phyloP scores from a whole-genome alignment of 2,329 filamentous ascomycete species.

The Hypocrella siamensis region DNA sequence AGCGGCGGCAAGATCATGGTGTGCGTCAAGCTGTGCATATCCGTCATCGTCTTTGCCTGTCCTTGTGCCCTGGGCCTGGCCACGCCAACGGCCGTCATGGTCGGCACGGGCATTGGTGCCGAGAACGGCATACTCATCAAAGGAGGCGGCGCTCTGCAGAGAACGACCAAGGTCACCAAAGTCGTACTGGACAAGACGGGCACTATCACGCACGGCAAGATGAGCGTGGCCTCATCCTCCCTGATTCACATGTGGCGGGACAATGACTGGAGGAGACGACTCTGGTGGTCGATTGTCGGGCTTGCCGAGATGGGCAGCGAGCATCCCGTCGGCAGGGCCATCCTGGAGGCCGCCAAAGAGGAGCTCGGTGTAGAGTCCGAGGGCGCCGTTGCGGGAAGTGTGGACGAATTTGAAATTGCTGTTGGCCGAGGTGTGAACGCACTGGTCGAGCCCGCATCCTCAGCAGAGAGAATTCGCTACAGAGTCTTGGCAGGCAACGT shows the following conservation, averaged over 20 bases:
- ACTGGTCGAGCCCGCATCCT: slow-evolving; percentile 58
- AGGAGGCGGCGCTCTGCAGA: slow-evolving; percentile 82
- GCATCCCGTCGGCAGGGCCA: slow-evolving; percentile 86
- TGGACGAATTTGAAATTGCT: slow-evolving; percentile 69
- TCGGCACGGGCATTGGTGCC: slow-evolving; percentile 91
- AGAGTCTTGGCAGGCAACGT: slow-evolving; percentile 73
- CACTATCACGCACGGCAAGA: slow-evolving; percentile 85
- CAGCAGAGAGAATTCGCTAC: slow-evolving; percentile 55
- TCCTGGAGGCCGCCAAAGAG: slow-evolving; percentile 58
- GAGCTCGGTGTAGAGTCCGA: slow-evolving; percentile 60
- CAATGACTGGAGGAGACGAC: slow-evolving; percentile 48
- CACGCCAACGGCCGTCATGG: slow-evolving; percentile 96
- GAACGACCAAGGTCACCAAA: slow-evolving; percentile 75
- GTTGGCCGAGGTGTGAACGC: slow-evolving; percentile 80
- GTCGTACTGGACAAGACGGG: slow-evolving; percentile 94
- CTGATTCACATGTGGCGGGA: slow-evolving; percentile 55
- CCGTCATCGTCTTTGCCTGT: slow-evolving; percentile 95
- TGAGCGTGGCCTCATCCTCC: slow-evolving; percentile 68
- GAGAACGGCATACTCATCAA: slow-evolving; percentile 97
- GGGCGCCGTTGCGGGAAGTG: slow-evolving; percentile 62
- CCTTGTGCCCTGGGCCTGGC: slow-evolving; percentile 92
- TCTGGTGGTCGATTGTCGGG: slow-evolving; percentile 95
- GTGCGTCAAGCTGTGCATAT: slow-evolving; percentile 93
- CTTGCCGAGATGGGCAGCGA: slow-evolving; percentile 94
- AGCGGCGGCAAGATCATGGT: slow-evolving; percentile 93